Conservation (phyloP, 2,329 filamentous ascomycete genomes). For the Didymella segeticola region DNA sequence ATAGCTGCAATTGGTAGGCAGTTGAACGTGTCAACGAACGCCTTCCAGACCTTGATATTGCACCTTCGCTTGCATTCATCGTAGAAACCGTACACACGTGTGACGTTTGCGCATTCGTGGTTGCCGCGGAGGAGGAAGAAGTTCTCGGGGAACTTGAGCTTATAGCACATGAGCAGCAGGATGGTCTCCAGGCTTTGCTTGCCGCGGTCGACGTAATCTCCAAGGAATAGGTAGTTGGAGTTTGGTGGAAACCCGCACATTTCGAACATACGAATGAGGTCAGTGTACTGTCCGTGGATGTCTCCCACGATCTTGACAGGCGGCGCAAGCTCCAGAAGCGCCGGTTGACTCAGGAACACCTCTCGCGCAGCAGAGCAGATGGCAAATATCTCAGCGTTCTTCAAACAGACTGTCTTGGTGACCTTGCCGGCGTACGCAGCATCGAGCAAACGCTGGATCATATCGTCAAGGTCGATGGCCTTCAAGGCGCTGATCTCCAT, state of each 20-base stretch:
- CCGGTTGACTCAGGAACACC: slow-evolving; percentile 88
- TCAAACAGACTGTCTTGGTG: slow-evolving; percentile 95
- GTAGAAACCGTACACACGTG: slow-evolving; percentile 95
- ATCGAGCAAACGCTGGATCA: slow-evolving; percentile 92
- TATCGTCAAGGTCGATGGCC: slow-evolving; percentile 92
- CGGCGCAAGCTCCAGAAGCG: slow-evolving; percentile 87
- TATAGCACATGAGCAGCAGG: slow-evolving; percentile 90
- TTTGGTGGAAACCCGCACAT: slow-evolving; percentile 97
- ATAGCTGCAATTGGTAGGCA: slow-evolving; percentile 95
- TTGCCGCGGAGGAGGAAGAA: slow-evolving; percentile 95
- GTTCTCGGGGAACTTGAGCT: slow-evolving; percentile 96
- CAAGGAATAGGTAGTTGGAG: slow-evolving; percentile 91
- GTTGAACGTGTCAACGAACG: slow-evolving; percentile 96
- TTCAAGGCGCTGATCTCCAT: slow-evolving; percentile 92
- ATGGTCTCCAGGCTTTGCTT: slow-evolving; percentile 98
- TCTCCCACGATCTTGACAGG: slow-evolving; percentile 98
- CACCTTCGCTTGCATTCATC: slow-evolving; percentile 96
- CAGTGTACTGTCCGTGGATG: slow-evolving; percentile 95
- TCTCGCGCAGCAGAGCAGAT: slow-evolving; percentile 91
- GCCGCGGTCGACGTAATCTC: slow-evolving; percentile 94
- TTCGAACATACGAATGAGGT: slow-evolving; percentile 95
- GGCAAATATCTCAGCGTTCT: slow-evolving; percentile 95
- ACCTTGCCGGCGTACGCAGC: slow-evolving; percentile 96
- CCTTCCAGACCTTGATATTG: slow-evolving; percentile 98
- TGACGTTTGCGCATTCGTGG: slow-evolving; percentile 96